phyloP scores from a whole-genome alignment of 2,329 filamentous ascomycete genomes.

The Tolypocladium ophioglossoides region DNA sequence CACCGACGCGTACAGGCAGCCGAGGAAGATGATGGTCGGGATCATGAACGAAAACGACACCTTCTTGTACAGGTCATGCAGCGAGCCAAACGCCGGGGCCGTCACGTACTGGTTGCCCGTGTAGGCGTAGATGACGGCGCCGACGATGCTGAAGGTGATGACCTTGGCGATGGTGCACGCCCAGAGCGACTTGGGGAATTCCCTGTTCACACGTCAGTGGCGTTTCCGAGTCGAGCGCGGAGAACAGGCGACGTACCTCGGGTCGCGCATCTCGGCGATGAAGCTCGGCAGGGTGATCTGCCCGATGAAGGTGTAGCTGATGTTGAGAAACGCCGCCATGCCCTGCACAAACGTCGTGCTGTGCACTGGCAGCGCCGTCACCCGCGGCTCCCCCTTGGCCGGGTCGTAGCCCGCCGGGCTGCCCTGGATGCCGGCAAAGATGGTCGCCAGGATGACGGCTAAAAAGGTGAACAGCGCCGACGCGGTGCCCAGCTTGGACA shows the following conservation, averaged over 20 bases:
- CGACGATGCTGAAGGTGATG: constrained; percentile 75
- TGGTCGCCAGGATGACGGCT: constrained; percentile 72
- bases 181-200: constrained; percentile 91
- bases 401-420: constrained; percentile 60
- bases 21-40: constrained; percentile 84
- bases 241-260: constrained; percentile 24
- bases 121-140: constrained; percentile 73
- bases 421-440: constrained; percentile 68
- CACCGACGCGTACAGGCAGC: constrained; percentile 82
- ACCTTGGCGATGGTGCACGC: constrained; percentile 82
- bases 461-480: constrained; percentile 86
- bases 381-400: constrained; percentile 49
- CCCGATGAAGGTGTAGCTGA: constrained; percentile 91
- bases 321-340: constrained; percentile 87
- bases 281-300: constrained; percentile 92
- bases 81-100: constrained; percentile 74
- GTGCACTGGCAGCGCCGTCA: constrained; percentile 55
- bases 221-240: neutral
- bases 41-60: constrained; percentile 92
- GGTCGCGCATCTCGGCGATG: constrained; percentile 83
- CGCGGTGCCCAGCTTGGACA: constrained; percentile 67
- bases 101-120: constrained; percentile 86
- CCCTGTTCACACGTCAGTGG: constrained; percentile 34
- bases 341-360: constrained; percentile 73
- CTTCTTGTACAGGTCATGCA: constrained; percentile 75